Base-by-base conservation (phyloP, 2,329 filamentous ascomycete genomes). In the Didymella glomerata region DNA sequence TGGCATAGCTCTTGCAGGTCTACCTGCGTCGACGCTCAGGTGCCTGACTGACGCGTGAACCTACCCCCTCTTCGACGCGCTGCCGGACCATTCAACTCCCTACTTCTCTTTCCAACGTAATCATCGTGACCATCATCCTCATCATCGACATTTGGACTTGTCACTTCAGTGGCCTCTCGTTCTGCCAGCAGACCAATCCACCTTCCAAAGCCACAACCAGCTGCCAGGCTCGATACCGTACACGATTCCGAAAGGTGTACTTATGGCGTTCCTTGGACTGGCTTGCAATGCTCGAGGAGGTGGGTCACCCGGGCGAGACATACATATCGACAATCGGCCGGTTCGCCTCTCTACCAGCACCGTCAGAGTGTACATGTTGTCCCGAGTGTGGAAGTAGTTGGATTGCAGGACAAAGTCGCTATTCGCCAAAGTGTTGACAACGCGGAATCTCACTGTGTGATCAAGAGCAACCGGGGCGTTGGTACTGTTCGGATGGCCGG, bases 131-230 rank as follows among this genome's bases (percentile, higher is more conserved):
- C 10, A 30, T 30, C 30, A 32, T 5, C 9, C 3, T 18, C 9
- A 8, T 45, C 24, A 18, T 11, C 42, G 14, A 30, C 18, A 16
- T 22, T 30, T 4, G 9, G 18, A 30, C 22, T 45, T 44, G 14
- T 24, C 14, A 5, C 10, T 6, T 54, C 41, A 48, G 24, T n/a
- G 14, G 9, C 4, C n/a, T 10, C 2, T 5, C 3, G 41, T 41
- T 8, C 13, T n/a, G 3, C 22, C 34, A 25, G 32, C 45, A 25
- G 53, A 57, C 58, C 58, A 61, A 7, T 41, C 49, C 11, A 45
- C 36, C 14, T 62, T 62, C 60, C 60, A 62, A 10, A 62, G 53
- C 60, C 60, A 62, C n/a, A 62, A 48, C 60, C 60, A 62, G 22
- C 48, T 51, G 18, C 60, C 56, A 49, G 56, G 60, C 20, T 60